Evolutionary conservation across 2,329 filamentous ascomycete species (phyloP), one percentile per base, ranked within the genome.

Genomic region (Fusarium pseudograminearum): DNA sequence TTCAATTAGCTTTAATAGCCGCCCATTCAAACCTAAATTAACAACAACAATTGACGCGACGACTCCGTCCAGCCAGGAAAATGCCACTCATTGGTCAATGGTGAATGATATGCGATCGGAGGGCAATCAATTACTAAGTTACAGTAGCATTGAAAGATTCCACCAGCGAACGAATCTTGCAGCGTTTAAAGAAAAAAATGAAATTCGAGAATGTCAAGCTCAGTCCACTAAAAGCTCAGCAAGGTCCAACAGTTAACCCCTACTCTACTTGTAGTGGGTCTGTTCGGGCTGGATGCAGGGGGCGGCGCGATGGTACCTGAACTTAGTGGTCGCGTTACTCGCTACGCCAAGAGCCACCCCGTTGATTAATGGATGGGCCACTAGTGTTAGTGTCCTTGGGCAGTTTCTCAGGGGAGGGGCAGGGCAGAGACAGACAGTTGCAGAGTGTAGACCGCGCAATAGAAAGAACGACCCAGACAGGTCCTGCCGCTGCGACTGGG

Each of bases 301-400:
- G 62, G 57, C 42, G 45, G 58, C 57, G 40, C 53, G 67, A 70
- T 71, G 63, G 63, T 61, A 65, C 58, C 67, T 70, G 64, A 42
- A 54, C 69, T 61, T 71, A 71, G 68, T 69, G 68, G 68, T 62
- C 47, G 50, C 36, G 41, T 50, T 53, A 60, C 24, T 56, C 55
- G 64, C 68, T 51, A 71, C 55, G 67, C 67, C 56, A 70, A 71
- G 59, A 55, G 48, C 20, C 42, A 45, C 30, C 50, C 67, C 63
- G 42, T 63, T 65, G 51, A 36, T 68, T 63, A 50, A 61, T 70
- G 66, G 66, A 54, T 42, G 57, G 66, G 61, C 47, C 31, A 52
- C 52, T 57, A 55, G 64, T 44, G 41, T 10, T 57, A 55, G 64
- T 44, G 41, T 16, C 41, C 16, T 46, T 46, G 28, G 44, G 31